phyloP scores from a whole-genome alignment of 2,329 filamentous ascomycete genomes.

The Venturia oleaginea region DNA sequence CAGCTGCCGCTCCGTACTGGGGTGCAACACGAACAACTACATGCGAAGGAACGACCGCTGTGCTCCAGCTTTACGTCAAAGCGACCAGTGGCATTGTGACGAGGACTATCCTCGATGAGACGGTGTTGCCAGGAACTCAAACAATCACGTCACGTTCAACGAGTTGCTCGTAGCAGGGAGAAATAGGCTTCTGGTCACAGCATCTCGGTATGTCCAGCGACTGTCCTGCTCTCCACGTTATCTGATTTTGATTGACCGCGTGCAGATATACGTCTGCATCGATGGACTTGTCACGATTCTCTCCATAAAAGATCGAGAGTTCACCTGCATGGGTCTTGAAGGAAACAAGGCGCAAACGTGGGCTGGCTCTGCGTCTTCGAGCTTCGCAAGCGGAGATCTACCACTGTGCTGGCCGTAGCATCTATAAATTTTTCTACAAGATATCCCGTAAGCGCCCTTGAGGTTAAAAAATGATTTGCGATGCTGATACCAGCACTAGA shows the following conservation, averaged over 20 bases:
- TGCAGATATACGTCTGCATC: neutral
- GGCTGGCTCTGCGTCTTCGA: too few species aligned
- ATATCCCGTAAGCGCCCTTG: too few species aligned
- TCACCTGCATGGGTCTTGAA: too few species aligned
- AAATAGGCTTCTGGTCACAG: neutral
- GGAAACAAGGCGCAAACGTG: too few species aligned
- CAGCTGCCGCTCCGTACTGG: neutral
- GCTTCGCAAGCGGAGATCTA: too few species aligned
- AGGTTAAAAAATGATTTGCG: too few species aligned
- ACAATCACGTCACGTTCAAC: neutral
- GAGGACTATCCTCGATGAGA: neutral
- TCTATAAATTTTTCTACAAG: too few species aligned
- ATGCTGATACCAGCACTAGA: too few species aligned
- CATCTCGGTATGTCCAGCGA: neutral
- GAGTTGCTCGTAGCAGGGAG: neutral
- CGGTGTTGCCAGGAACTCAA: neutral
- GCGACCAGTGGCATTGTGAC: neutral
- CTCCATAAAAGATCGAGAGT: neutral
- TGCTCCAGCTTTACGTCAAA: neutral
- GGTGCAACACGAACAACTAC: neutral
- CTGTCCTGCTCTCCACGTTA: neutral
- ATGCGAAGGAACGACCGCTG: neutral
- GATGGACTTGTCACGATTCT: neutral
- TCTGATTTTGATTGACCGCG: neutral
- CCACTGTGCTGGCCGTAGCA: too few species aligned